Evolutionary conservation across 768 basidiomycete genomes (phyloP).

Genomic region (Fomitopsis serialis): DNA sequence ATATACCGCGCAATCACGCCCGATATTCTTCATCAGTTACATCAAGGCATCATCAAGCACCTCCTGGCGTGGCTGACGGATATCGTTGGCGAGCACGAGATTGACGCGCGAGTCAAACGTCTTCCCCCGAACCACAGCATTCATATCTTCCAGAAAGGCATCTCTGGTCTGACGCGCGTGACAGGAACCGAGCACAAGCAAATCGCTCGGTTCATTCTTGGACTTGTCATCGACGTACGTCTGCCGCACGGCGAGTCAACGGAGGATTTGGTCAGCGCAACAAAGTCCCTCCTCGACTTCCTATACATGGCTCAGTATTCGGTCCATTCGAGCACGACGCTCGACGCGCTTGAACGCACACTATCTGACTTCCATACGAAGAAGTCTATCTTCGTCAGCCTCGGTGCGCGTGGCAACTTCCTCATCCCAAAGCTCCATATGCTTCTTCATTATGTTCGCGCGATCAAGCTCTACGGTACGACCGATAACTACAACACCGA

Average conservation of each 20-base stretch:
- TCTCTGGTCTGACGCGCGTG: too few species aligned
- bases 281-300: constrained; percentile 25
- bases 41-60: constrained; percentile 26
- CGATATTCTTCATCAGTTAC: constrained; percentile 26
- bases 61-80: too few species aligned
- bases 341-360: constrained; percentile 5
- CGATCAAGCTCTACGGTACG: constrained; percentile 13
- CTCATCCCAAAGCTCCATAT: constrained; percentile 19
- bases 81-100: too few species aligned
- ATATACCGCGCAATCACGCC: constrained; percentile 21
- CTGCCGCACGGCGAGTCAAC: too few species aligned
- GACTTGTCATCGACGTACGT: too few species aligned
- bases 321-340: constrained; percentile 11
- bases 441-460: constrained; percentile 13
- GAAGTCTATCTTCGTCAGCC: constrained; percentile 19
- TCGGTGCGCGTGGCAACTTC: constrained; percentile 16
- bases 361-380: constrained; percentile 19
- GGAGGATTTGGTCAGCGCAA: too few species aligned
- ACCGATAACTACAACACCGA: constrained; percentile 21
- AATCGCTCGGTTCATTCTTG: too few species aligned
- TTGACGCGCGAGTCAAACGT: too few species aligned
- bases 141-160: too few species aligned
- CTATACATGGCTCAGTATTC: constrained; percentile 21
- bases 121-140: too few species aligned
- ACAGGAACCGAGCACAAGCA: too few species aligned